Evolutionary conservation across 768 basidiomycete genomes (phyloP).

Genomic region (Leucocoprinus sp.): DNA sequence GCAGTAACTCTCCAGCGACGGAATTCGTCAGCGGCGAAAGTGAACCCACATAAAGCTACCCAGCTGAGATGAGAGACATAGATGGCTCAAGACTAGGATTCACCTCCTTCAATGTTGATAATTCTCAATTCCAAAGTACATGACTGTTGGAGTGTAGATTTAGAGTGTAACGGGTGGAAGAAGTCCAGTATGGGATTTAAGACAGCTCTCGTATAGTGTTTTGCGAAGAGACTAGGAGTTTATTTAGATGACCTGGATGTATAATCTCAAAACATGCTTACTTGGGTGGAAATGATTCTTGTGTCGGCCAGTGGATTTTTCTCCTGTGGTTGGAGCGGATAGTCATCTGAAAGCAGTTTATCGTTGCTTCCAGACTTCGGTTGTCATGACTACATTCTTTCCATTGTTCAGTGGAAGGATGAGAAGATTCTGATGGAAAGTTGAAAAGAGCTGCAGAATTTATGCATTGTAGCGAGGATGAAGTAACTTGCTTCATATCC

Average conservation of each 20-base stretch:
- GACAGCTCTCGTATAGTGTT: constrained; percentile 13
- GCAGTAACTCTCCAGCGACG: background rate
- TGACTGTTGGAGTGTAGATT: constrained; percentile 11
- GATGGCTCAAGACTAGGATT: background rate
- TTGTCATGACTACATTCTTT: no score
- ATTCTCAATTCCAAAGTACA: constrained; percentile 10
- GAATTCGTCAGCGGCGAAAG: constrained; percentile 11
- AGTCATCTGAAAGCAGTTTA: background rate
- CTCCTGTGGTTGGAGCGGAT: constrained; percentile 14
- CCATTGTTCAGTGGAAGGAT: no score
- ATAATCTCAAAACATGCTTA: background rate
- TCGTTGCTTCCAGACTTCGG: no score
- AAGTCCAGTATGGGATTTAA: constrained; percentile 15
- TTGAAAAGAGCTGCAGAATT: no score
- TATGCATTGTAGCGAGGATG: no score
- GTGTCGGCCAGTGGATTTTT: constrained; percentile 14
- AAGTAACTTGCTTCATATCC: no score
- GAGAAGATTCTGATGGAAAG: no score
- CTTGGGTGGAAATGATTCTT: constrained; percentile 4
- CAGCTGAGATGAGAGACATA: background rate
- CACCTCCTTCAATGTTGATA: constrained; percentile 14
- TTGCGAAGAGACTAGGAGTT: constrained; percentile 6
- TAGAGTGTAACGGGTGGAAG: constrained; percentile 15
- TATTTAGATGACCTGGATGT: background rate
- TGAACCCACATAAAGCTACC: constrained; percentile 10